These are phyloP conservation scores for Rhytidhysteron rufulum DNA, from an alignment of 2,329 filamentous ascomycete species.

Conservation along the genomic window DNA sequence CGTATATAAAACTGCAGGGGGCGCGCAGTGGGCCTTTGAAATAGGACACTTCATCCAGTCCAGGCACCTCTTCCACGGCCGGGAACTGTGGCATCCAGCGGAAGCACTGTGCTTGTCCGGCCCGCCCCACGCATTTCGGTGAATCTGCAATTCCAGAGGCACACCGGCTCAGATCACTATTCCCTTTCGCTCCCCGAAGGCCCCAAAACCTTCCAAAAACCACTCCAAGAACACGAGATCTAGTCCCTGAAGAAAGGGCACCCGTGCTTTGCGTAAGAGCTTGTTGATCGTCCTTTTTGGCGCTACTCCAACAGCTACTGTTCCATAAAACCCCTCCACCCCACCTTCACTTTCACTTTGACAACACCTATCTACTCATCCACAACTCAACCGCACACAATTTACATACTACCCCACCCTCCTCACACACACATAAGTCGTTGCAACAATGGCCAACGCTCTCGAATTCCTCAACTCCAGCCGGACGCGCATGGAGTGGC, in stretches of 20 bases:
- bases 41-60: too few relatives aligned
- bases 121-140: constrained; percentile 2
- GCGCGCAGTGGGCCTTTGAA: too few relatives aligned
- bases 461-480: constrained; percentile 77
- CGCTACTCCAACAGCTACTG: background rate
- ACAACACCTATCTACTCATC: background rate
- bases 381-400: background rate
- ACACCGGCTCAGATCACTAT: background rate
- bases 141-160: background rate
- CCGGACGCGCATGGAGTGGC: constrained; percentile 68
- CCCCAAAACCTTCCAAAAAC: background rate
- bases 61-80: background rate
- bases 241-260: background rate
- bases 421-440: constrained; percentile 7
- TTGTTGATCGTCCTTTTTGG: constrained; percentile 1
- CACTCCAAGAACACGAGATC: background rate
- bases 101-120: background rate
- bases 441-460: constrained; percentile 60
- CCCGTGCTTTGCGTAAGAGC: background rate
- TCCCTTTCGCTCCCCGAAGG: constrained; percentile 2
- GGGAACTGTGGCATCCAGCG: background rate
- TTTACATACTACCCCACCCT: background rate
- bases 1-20: too few relatives aligned
- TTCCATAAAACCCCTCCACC: background rate
- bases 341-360: background rate